These are phyloP conservation scores for Euclidium syriacum DNA, from an alignment of 345 rosid genomes.

Conservation along the genomic window DNA sequence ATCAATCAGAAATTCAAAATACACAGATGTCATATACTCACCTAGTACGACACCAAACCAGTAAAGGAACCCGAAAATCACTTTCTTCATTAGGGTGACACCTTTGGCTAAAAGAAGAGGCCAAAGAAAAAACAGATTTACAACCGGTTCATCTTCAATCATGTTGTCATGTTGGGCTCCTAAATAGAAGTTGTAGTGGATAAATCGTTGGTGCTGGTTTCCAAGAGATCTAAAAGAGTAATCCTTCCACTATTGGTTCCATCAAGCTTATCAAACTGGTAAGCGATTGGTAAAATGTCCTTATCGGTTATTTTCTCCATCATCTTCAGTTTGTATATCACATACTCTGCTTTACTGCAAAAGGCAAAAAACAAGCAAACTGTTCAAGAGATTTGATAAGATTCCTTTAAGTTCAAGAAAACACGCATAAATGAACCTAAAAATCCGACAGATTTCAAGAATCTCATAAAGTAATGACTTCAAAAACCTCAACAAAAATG, in stretches of 20 bases:
- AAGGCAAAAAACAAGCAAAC: neutral
- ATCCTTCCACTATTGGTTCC: conserved; percentile 67
- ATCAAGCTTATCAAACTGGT: conserved; percentile 66
- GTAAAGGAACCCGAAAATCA: neutral
- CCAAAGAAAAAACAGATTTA: neutral
- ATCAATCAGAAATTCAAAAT: neutral
- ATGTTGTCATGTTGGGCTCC: conserved; percentile 1
- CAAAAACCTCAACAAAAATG: neutral
- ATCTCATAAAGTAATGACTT: neutral
- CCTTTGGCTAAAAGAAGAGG: neutral
- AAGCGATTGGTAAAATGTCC: conserved; percentile 50
- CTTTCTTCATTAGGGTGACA: neutral
- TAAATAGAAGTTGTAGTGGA: conserved; percentile 13
- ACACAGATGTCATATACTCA: neutral
- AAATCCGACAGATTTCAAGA: neutral
- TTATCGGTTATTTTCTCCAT: conserved; percentile 65
- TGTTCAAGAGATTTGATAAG: neutral
- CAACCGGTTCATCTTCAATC: neutral
- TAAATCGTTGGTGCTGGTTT: conserved; percentile 8
- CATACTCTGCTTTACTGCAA: conserved; percentile 67
- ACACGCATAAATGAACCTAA: neutral
- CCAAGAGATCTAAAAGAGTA: conserved; percentile 68
- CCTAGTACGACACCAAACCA: neutral
- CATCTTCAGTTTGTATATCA: conserved; percentile 74
- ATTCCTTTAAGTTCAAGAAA: neutral